Conservation (phyloP, 305 asterid genomes). For the Ilex paraguariensis region DNA sequence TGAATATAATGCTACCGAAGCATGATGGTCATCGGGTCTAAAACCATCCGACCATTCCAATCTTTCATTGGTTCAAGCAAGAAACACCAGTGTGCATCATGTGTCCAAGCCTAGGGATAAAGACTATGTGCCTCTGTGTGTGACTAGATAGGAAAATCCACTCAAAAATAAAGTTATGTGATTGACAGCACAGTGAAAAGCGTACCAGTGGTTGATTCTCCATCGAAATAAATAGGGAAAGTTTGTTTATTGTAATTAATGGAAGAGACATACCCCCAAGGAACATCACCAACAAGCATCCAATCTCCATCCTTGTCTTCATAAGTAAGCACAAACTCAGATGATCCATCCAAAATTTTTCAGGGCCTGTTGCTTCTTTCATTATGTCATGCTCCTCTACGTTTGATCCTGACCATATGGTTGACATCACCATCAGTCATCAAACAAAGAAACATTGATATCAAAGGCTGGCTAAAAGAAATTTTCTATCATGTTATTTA, state of each 20-base stretch:
- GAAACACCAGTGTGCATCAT: no score
- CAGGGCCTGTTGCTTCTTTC: constrained; percentile 31
- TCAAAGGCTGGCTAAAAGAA: background rate
- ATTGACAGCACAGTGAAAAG: no score
- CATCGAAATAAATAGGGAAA: no score
- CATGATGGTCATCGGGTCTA: no score
- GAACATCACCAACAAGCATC: constrained; percentile 96
- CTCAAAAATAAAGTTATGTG: no score
- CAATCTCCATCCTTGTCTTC: constrained; percentile 89
- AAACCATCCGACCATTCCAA: no score
- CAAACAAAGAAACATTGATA: background rate
- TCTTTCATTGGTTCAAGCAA: no score
- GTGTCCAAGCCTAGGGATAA: no score
- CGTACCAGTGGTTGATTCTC: no score
- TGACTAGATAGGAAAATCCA: no score
- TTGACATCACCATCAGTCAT: constrained; percentile 1
- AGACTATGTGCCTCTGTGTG: no score
- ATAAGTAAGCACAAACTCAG: constrained; percentile 77
- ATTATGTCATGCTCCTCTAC: constrained; percentile 36
- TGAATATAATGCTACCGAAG: no score
- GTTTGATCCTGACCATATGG: constrained; percentile 34
- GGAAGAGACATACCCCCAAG: constrained; percentile 67
- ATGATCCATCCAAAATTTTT: constrained; percentile 52
- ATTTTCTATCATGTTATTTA: background rate
- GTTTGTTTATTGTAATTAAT: background rate